These are phyloP conservation scores for Coemansia sp. DNA, from an alignment of 192 early-diverging fungal species.

Conservation along the genomic window DNA sequence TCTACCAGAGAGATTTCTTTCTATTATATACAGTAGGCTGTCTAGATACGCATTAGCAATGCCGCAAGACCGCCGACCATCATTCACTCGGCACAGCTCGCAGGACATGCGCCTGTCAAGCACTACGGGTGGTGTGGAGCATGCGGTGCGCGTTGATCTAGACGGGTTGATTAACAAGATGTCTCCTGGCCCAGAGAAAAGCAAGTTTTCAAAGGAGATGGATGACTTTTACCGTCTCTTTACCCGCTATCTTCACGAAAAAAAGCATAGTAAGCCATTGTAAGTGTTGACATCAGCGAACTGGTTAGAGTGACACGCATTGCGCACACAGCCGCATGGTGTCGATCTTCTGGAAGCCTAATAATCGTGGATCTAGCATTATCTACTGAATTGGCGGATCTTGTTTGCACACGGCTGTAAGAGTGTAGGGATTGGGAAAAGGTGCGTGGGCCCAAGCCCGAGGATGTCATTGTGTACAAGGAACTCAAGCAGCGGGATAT, in stretches of 20 bases:
- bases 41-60: constrained; percentile 8
- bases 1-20: not conserved
- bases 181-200: constrained; percentile 41
- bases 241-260: constrained; percentile 81
- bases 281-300: constrained; percentile 26
- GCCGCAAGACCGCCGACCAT: constrained; percentile 47
- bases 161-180: constrained; percentile 42
- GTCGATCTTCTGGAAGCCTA: not conserved
- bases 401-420: not conserved
- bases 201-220: constrained; percentile 74
- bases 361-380: not conserved
- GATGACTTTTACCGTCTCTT: constrained; percentile 82
- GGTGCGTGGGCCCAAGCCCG: constrained; percentile 86
- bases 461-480: constrained; percentile 83
- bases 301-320: not conserved
- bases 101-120: constrained; percentile 50
- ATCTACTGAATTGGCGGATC: not conserved
- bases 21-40: not conserved
- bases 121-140: constrained; percentile 46
- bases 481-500: constrained; percentile 57
- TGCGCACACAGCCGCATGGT: not conserved
- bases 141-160: constrained; percentile 51
- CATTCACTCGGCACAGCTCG: constrained; percentile 52
- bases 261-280: constrained; percentile 56
- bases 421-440: constrained; percentile 86